Evolutionary conservation across 108 stramenopile genomes (phyloP).

Genomic region (Cyclotella baltica): DNA sequence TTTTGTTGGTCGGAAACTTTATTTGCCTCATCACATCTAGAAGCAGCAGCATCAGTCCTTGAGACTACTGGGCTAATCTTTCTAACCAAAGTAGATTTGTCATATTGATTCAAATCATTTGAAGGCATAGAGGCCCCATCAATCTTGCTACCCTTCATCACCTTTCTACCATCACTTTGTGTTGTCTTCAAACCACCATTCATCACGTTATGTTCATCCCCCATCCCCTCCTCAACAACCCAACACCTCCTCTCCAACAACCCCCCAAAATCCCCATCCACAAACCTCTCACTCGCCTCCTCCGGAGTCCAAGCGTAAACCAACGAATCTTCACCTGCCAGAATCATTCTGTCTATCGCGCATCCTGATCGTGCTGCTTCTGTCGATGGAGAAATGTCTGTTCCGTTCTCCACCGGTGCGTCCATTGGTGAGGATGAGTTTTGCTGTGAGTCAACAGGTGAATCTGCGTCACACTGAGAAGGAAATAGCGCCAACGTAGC

Average conservation of each 20-base stretch:
- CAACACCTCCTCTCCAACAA: constrained; percentile 42
- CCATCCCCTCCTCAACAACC: neutral
- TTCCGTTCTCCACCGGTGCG: constrained; percentile 2
- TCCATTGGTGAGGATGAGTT: too few species aligned
- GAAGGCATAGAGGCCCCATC: neutral
- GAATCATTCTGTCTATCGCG: constrained; percentile 49
- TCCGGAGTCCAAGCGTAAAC: constrained; percentile 56
- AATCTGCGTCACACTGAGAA: constrained; percentile 45
- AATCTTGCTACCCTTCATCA: neutral
- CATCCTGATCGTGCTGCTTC: constrained; percentile 29
- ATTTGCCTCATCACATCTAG: too few species aligned
- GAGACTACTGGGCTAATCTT: neutral
- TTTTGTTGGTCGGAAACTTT: too few species aligned
- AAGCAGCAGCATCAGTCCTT: neutral
- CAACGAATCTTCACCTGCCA: constrained; percentile 44
- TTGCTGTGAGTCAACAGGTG: too few species aligned
- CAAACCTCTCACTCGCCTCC: constrained; percentile 32
- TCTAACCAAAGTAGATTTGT: neutral
- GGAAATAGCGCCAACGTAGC: constrained; percentile 51
- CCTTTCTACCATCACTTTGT: neutral
- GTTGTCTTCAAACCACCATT: neutral
- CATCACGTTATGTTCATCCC: too few species aligned
- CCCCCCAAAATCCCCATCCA: constrained; percentile 29
- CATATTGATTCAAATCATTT: neutral
- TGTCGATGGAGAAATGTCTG: constrained; percentile 30